These are phyloP conservation scores for Tritrichomonas musculus DNA, from an alignment of 208 protist species.

Conservation along the genomic window DNA sequence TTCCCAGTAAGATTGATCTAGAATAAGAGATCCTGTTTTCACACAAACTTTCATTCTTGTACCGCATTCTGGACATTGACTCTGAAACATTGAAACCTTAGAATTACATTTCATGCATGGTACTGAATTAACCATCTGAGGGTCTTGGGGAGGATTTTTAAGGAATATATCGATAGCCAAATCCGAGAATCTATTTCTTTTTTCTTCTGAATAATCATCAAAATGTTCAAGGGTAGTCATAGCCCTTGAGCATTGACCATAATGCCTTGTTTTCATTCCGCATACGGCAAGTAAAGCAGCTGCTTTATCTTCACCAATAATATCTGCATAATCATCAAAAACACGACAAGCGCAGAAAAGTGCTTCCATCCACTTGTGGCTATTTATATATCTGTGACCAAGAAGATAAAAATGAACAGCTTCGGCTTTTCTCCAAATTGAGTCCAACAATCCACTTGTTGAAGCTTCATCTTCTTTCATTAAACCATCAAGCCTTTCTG, in stretches of 20 bases:
- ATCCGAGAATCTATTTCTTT: neutral
- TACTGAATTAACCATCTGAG: neutral
- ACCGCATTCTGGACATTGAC: conserved; percentile 4
- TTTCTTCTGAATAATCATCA: neutral
- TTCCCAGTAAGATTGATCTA: neutral
- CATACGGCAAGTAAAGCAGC: neutral
- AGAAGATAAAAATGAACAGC: neutral
- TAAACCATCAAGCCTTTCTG: neutral
- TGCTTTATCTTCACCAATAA: neutral
- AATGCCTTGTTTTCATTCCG: neutral
- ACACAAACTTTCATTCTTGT: neutral
- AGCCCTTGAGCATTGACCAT: neutral
- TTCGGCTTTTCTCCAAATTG: neutral
- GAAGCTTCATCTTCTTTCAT: conserved; percentile 20
- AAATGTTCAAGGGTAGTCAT: conserved; percentile 1
- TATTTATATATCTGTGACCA: neutral
- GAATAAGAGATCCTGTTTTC: neutral
- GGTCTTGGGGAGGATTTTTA: neutral
- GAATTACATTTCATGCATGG: neutral
- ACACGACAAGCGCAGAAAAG: neutral
- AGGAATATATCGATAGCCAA: neutral
- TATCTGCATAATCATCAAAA: conserved; percentile 15
- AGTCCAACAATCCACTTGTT: neutral
- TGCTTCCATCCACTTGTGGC: neutral
- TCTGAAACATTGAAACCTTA: neutral